These are phyloP conservation scores for Spathaspora boniae DNA, from an alignment of 805 yeast species.

Conservation along the genomic window DNA sequence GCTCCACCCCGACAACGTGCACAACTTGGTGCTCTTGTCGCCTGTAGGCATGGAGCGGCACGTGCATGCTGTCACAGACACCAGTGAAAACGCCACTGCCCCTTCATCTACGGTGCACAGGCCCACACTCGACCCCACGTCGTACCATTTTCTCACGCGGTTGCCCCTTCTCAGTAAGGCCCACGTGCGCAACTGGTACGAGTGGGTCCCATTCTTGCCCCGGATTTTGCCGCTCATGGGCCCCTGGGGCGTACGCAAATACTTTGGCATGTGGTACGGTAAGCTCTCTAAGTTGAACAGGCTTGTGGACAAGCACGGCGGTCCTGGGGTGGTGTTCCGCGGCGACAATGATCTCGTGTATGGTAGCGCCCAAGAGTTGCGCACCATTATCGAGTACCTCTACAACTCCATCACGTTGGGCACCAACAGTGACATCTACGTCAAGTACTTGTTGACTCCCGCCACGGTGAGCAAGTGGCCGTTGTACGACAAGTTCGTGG, in stretches of 20 bases:
- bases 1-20: slow-evolving; percentile 52
- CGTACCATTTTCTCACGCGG: slow-evolving; percentile 45
- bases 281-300: slow-evolving; percentile 38
- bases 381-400: slow-evolving; percentile 36
- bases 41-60: slow-evolving; percentile 80
- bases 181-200: slow-evolving; percentile 35
- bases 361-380: slow-evolving; percentile 37
- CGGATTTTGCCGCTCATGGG: slow-evolving; percentile 44
- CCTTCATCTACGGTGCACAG: no score
- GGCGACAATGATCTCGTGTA: slow-evolving; percentile 29
- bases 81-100: slow-evolving; percentile 12
- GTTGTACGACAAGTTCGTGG: slow-evolving; percentile 51
- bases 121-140: slow-evolving; percentile 43
- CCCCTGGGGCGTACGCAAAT: slow-evolving; percentile 37
- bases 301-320: slow-evolving; percentile 30
- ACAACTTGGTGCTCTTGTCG: slow-evolving; percentile 57
- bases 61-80: slow-evolving; percentile 54
- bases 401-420: slow-evolving; percentile 40
- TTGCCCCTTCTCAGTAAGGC: slow-evolving; percentile 36
- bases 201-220: slow-evolving; percentile 43
- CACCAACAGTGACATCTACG: slow-evolving; percentile 36
- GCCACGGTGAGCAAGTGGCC: slow-evolving; percentile 66
- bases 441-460: slow-evolving; percentile 51
- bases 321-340: slow-evolving; percentile 20
- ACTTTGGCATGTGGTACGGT: slow-evolving; percentile 39